Percentiles rank a stretch among this genome's conserved stretches.
These are phyloP conservation scores for Neurospora sp. DNA, from an alignment of 495 filamentous ascomycete genomes.

Conservation along the genomic window DNA sequence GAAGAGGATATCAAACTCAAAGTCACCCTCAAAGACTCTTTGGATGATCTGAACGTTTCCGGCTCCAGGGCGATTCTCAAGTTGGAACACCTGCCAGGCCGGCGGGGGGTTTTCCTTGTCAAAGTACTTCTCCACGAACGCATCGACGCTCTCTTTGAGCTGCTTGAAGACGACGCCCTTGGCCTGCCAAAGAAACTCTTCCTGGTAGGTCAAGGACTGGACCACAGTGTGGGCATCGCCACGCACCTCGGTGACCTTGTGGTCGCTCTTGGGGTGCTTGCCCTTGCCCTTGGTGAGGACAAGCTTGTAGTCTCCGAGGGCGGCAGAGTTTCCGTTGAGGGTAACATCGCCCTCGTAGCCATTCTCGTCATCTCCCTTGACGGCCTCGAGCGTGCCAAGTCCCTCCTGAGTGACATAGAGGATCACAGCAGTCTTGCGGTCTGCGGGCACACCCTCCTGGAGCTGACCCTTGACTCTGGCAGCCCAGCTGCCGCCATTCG, in stretches of 20 bases:
- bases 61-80: constrained; percentile 52
- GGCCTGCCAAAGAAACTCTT: constrained; percentile 72
- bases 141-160: constrained; percentile 68
- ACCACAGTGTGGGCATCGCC: constrained; percentile 72
- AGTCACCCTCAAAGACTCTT: constrained; percentile 82
- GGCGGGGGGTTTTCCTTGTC: constrained; percentile 66
- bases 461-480: constrained; percentile 76
- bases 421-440: constrained; percentile 64
- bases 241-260: constrained; percentile 47
- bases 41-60: constrained; percentile 88
- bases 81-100: constrained; percentile 74
- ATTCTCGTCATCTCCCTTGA: constrained; percentile 34
- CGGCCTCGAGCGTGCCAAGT: constrained; percentile 46
- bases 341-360: constrained; percentile 62
- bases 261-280: constrained; percentile 50
- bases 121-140: constrained; percentile 52
- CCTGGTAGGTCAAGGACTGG: constrained; percentile 54
- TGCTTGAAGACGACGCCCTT: constrained; percentile 71
- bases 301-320: constrained; percentile 77
- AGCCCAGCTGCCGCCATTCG: constrained; percentile 85
- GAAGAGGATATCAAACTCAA: constrained; percentile 92
- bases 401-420: constrained; percentile 80
- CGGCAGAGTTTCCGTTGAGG: constrained; percentile 61
- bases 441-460: constrained; percentile 48
- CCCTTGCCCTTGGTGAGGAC: constrained; percentile 61